phyloP scores from a whole-genome alignment of 345 rosid genomes.

The Raphanus sativus region DNA sequence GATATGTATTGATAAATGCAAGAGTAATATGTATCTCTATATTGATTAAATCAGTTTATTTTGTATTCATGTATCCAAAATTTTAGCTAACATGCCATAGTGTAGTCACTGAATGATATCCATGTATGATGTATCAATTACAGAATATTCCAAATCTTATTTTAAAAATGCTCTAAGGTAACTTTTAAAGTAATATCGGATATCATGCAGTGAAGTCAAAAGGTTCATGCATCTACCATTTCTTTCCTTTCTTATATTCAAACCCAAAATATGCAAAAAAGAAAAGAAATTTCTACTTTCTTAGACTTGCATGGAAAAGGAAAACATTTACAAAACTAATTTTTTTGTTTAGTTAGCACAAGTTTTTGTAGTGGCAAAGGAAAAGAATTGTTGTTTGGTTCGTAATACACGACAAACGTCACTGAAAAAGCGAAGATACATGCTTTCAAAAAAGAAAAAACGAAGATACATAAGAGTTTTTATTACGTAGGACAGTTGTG shows the following conservation, averaged over 20 bases:
- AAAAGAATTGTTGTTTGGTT: not conserved
- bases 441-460: too few species aligned
- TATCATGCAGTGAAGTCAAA: not conserved
- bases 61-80: not conserved
- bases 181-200: not conserved
- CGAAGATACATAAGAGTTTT: too few species aligned
- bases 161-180: not conserved
- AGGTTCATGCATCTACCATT: conserved; percentile 18
- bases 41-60: not conserved
- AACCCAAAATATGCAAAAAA: not conserved
- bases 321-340: not conserved
- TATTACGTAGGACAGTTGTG: too few species aligned
- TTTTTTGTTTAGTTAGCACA: not conserved
- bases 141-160: not conserved
- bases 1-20: not conserved
- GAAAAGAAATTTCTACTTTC: not conserved
- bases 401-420: not conserved
- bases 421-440: not conserved
- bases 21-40: not conserved
- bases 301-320: not conserved
- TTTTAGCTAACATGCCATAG: not conserved
- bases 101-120: not conserved
- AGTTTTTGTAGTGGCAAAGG: not conserved
- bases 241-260: not conserved
- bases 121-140: not conserved